Conservation (phyloP, 1,284 basidiomycete genomes). For the Moniliella sp. region DNA sequence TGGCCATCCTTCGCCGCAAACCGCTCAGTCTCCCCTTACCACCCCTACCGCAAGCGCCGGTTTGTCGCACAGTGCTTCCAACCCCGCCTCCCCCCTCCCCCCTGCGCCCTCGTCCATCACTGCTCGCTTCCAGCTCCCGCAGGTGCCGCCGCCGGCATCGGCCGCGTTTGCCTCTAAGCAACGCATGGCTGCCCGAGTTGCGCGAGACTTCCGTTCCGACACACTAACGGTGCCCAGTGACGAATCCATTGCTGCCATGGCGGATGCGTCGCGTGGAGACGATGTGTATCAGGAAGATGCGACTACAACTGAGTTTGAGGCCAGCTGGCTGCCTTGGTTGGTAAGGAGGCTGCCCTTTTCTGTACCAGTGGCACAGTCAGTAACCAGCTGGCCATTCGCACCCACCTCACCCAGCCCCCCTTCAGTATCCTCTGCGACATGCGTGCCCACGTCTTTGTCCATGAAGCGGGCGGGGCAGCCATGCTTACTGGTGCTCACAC, state of each 20-base stretch:
- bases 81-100: no score
- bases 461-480: conserved; percentile 73
- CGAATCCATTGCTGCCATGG: conserved; percentile 37
- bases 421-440: conserved; percentile 38
- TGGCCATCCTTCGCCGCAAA: no score
- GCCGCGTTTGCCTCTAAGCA: no score
- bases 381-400: conserved; percentile 63
- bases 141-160: no score
- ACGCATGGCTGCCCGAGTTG: conserved; percentile 4
- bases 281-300: conserved; percentile 36
- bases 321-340: conserved; percentile 45
- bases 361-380: conserved; percentile 74
- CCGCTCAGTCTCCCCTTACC: no score
- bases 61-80: no score
- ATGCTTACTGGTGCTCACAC: conserved; percentile 70
- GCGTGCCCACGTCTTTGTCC: conserved; percentile 28
- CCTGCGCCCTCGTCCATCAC: no score
- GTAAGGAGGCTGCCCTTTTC: conserved; percentile 69
- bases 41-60: no score
- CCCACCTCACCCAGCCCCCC: conserved; percentile 71
- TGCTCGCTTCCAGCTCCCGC: no score
- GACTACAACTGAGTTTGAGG: conserved; percentile 20
- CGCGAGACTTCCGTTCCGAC: conserved; percentile 31
- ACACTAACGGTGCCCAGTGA: conserved; percentile 39
- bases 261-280: conserved; percentile 39